Evolutionary conservation across 345 rosid species (phyloP).

Genomic region (Erysimum cheiranthoides): DNA sequence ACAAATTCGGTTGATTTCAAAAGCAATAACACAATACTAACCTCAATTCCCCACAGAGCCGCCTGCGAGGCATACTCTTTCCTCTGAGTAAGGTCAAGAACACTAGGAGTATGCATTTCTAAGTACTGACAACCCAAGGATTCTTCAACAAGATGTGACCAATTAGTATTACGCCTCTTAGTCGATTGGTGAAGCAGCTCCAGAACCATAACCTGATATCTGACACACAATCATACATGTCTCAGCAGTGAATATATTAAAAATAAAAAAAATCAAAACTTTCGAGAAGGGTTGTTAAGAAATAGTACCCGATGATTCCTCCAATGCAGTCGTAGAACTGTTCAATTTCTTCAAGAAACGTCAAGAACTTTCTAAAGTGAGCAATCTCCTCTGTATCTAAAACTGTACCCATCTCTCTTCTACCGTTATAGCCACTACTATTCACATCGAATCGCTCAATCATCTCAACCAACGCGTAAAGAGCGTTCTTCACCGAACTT

Average conservation of each 20-base stretch:
- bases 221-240: conserved; percentile 47
- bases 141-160: conserved; percentile 53
- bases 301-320: conserved; percentile 81
- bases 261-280: not conserved
- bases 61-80: conserved; percentile 87
- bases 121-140: conserved; percentile 62
- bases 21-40: conserved; percentile 39
- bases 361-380: conserved; percentile 62
- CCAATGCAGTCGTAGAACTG: conserved; percentile 89
- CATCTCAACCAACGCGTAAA: conserved; percentile 74
- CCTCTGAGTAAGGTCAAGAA: conserved; percentile 73
- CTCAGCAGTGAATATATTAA: conserved; percentile 33
- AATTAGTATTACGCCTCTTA: conserved; percentile 50
- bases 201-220: conserved; percentile 83
- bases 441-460: conserved; percentile 71
- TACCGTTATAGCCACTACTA: conserved; percentile 38
- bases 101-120: conserved; percentile 76
- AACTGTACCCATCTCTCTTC: conserved; percentile 36
- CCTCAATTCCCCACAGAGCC: conserved; percentile 95
- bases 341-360: conserved; percentile 66
- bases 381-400: conserved; percentile 53
- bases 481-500: conserved; percentile 65
- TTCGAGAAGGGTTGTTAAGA: conserved; percentile 1
- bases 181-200: conserved; percentile 75
- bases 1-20: not conserved